phyloP scores from a whole-genome alignment of 2,329 filamentous ascomycete species.

The Paecilomyces formosus region DNA sequence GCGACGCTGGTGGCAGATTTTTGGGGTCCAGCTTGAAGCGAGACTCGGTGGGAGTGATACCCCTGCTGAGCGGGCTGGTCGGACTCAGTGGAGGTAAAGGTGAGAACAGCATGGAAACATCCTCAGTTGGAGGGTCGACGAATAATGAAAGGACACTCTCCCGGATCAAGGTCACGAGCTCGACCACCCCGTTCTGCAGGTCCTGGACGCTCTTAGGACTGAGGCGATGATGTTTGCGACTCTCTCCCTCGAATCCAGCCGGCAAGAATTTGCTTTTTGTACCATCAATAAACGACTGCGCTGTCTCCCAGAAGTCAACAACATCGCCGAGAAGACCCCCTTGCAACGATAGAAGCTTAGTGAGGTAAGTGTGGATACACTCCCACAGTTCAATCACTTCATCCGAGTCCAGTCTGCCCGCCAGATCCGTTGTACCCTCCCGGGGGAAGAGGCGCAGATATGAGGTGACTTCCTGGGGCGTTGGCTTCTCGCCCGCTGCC shows the following conservation, averaged over 20 bases:
- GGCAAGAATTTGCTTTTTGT: conserved; percentile 75
- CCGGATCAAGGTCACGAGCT: conserved; percentile 76
- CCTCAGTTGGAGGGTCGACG: conserved; percentile 78
- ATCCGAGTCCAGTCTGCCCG: conserved; percentile 63
- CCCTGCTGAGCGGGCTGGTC: conserved; percentile 51
- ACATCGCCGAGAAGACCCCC: conserved; percentile 83
- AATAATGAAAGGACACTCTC: conserved; percentile 78
- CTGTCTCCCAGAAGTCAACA: conserved; percentile 87
- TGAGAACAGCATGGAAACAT: conserved; percentile 80
- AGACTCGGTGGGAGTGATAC: conserved; percentile 55
- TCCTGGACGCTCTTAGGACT: conserved; percentile 62
- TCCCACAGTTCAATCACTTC: conserved; percentile 91
- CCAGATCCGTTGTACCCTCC: conserved; percentile 55
- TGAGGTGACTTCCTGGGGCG: conserved; percentile 59
- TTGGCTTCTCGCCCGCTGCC: conserved; percentile 65
- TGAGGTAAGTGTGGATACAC: conserved; percentile 68
- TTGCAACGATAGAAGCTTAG: conserved; percentile 61
- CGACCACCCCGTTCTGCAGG: conserved; percentile 68
- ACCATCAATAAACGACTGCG: conserved; percentile 82
- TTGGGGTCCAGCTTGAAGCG: conserved; percentile 73
- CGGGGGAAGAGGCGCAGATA: conserved; percentile 69
- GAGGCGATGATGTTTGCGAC: conserved; percentile 71
- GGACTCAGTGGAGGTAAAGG: conserved; percentile 63
- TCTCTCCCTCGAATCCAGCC: conserved; percentile 72
- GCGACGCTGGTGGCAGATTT: conserved; percentile 68